phyloP scores from a whole-genome alignment of 164 flowering plant genomes.

The Vitis rotundifolia region DNA sequence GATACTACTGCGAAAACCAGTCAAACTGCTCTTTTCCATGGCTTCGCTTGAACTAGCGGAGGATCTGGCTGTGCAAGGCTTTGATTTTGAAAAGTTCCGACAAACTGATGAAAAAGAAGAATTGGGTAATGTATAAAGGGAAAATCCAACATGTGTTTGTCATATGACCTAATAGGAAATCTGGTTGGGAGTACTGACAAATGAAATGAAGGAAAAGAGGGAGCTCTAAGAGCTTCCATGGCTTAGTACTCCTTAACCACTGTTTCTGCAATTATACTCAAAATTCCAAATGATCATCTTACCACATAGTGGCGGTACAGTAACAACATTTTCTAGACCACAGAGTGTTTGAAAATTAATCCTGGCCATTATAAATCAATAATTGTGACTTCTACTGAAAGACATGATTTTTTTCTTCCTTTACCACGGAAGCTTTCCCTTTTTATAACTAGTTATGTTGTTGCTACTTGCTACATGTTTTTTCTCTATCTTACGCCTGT shows the following conservation, averaged over 20 bases:
- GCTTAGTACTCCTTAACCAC: background rate
- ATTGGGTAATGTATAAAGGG: constrained; percentile 15
- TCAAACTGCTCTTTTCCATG: constrained; percentile 53
- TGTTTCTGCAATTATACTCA: no score
- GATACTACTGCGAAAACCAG: constrained; percentile 86
- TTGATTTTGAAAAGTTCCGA: constrained; percentile 22
- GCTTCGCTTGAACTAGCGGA: constrained; percentile 34
- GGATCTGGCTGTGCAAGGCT: constrained; percentile 31
- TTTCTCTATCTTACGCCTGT: no score
- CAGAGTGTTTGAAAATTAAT: no score
- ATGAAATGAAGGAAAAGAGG: constrained; percentile 21
- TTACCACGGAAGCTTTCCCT: no score
- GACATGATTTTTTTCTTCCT: no score
- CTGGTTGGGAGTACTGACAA: constrained; percentile 16
- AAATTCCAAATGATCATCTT: no score
- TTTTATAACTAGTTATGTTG: no score
- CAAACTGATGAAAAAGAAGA: constrained; percentile 19
- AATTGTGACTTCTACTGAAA: no score
- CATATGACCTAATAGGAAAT: constrained; percentile 5
- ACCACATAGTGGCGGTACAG: no score
- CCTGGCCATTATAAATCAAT: no score
- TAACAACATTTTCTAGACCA: no score
- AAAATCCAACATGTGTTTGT: constrained; percentile 20
- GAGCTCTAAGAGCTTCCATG: constrained; percentile 48
- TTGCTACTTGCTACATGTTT: no score